A percentile compares a stretch with the other conserved stretches of the same genome.
Evolutionary conservation across 805 yeast species (phyloP).

Genomic region (Starmerella scarabaei): DNA sequence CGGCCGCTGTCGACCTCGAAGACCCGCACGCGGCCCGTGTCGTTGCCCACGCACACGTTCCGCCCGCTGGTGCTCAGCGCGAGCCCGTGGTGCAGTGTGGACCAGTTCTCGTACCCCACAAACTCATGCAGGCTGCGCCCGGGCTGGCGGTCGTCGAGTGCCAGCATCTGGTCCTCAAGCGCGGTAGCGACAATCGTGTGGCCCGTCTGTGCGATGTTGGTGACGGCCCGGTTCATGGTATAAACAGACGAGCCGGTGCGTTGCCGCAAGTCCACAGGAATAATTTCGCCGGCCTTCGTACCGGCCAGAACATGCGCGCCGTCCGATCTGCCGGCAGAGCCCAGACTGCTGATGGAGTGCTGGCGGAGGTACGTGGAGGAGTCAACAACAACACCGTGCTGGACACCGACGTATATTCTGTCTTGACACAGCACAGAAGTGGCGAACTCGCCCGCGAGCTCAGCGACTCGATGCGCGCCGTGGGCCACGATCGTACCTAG

Average conservation of each 20-base stretch:
- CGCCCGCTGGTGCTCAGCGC: constrained; percentile 4
- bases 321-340: no score
- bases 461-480: not conserved
- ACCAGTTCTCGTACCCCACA: constrained; percentile 15
- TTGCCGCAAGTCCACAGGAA: not conserved
- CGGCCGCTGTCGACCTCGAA: constrained; percentile 7
- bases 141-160: constrained; percentile 11
- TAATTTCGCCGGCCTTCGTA: constrained; percentile 1
- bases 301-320: constrained; percentile 1
- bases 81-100: constrained; percentile 12
- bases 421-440: not conserved
- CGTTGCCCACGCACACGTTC: constrained; percentile 14
- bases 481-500: constrained; percentile 4
- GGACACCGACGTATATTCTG: no score
- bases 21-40: constrained; percentile 7
- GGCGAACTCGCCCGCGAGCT: constrained; percentile 1
- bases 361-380: no score
- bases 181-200: constrained; percentile 8
- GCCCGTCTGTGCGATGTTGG: constrained; percentile 6
- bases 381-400: not conserved
- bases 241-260: not conserved
- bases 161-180: constrained; percentile 15
- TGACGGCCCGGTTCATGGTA: constrained; percentile 5
- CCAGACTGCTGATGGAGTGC: no score
- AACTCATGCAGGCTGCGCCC: constrained; percentile 4